Percentiles rank a stretch among this genome's conserved stretches.
These are phyloP conservation scores for Kwoniella dejecticola DNA, from an alignment of 768 basidiomycete species.

Conservation along the genomic window DNA sequence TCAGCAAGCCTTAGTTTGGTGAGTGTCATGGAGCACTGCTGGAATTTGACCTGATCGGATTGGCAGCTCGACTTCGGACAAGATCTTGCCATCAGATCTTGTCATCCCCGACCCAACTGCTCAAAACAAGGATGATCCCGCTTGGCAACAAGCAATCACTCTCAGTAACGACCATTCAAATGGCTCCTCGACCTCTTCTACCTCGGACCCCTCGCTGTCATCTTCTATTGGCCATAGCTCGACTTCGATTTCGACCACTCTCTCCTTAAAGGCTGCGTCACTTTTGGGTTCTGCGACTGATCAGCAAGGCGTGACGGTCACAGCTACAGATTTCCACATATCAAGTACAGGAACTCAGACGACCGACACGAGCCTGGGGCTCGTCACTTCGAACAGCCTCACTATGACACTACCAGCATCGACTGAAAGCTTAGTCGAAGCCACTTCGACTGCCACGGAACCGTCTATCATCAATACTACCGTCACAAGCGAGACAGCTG, in stretches of 20 bases:
- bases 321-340: not conserved
- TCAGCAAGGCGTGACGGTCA: not conserved
- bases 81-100: conserved; percentile 27
- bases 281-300: not conserved
- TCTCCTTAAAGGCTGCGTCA: not conserved
- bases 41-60: conserved; percentile 7
- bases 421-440: too few relatives aligned
- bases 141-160: conserved; percentile 9
- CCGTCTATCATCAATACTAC: too few relatives aligned
- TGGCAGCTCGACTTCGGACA: conserved; percentile 7
- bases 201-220: too few relatives aligned
- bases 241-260: not conserved
- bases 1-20: conserved; percentile 30
- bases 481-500: too few relatives aligned
- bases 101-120: conserved; percentile 26
- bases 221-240: too few relatives aligned
- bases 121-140: not conserved
- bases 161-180: too few relatives aligned
- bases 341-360: too few relatives aligned
- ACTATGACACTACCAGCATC: too few relatives aligned
- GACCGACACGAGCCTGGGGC: too few relatives aligned
- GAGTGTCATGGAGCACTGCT: conserved; percentile 3
- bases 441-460: too few relatives aligned
- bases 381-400: too few relatives aligned
- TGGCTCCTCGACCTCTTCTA: too few relatives aligned